Base-by-base conservation (phyloP, 495 filamentous ascomycete genomes). In the Podospora appendiculata region DNA sequence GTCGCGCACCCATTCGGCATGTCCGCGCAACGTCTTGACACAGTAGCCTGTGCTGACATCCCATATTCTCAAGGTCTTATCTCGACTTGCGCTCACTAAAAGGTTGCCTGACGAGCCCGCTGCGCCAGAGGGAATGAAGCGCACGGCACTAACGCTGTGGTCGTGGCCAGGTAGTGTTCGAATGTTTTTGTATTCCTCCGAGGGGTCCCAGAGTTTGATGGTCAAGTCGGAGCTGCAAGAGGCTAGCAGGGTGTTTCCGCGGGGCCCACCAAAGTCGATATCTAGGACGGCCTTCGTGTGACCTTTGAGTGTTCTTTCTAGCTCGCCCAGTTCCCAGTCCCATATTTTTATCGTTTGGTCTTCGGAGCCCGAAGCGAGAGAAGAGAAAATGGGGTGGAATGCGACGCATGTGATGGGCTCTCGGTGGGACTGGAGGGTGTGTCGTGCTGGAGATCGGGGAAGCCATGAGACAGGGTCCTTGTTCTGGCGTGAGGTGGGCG, bases 261-360 rank as follows among this genome's bases (percentile, higher is more conserved):
- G 79, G 1, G 89, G 91, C 0, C 92, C 93, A 13, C 93, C 92
- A 69, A 86, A 97, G 59, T 96, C 93, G 45, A 96, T 81, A 62
- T 93, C 90, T 13, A 93, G 63, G 3, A 97, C 90, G 7, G 87
- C 81, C 62, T 89, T 94, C 3, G 89, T 95, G 64, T 98, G 93
- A 2, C 91, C 91, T 61, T 96, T 96, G 41, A 96, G 77, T 0
- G 93, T 97, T 32, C 86, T 70, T 62, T 96, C 92, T 8, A 96
- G 77, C 65, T 96, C 92, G 17, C 93, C 93, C 14, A 95, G 72
- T 58, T 98, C 93, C 89, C 90, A 96, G 61, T 96, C 93, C 93
- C 93, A 98, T 47, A 98, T 90, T 64, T 98, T 98, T 63, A 90
- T 89, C 9, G 83, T 88, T 43, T 79, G 81, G 59, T 90, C 86